Conservation (phyloP, 2,329 filamentous ascomycete genomes). For the Pleurostoma richardsiae region DNA sequence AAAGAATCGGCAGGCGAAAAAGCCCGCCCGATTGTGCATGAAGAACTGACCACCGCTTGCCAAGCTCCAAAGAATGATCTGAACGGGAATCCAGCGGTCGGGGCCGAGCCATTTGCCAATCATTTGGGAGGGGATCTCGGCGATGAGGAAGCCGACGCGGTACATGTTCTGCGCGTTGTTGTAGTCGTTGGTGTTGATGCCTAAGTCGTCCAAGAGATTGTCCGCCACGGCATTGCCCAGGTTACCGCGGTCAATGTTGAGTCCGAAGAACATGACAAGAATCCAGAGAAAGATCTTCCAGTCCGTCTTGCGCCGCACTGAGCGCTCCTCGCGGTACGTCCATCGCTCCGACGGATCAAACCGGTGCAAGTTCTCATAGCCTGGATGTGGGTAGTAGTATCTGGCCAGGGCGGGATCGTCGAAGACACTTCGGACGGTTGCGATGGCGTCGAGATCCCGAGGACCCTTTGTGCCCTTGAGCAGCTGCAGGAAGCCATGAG, state of each 20-base stretch:
- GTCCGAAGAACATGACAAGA: slow-evolving; percentile 46
- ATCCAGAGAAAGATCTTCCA: slow-evolving; percentile 40
- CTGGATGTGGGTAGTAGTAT: slow-evolving; percentile 11
- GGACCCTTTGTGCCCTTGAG: neutral
- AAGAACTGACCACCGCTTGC: slow-evolving; percentile 15
- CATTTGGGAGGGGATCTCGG: slow-evolving; percentile 54
- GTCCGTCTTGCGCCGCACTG: slow-evolving; percentile 33
- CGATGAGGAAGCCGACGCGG: slow-evolving; percentile 42
- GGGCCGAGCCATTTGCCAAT: slow-evolving; percentile 39
- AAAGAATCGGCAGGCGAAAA: slow-evolving; percentile 14
- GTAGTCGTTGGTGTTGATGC: slow-evolving; percentile 28
- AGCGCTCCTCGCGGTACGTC: slow-evolving; percentile 27
- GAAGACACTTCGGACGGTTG: slow-evolving; percentile 10
- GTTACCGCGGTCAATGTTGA: slow-evolving; percentile 41
- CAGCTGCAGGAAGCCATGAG: neutral
- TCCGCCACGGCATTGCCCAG: slow-evolving; percentile 24
- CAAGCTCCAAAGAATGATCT: slow-evolving; percentile 16
- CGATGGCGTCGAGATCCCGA: slow-evolving; percentile 1
- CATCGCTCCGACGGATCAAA: slow-evolving; percentile 29
- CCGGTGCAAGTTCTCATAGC: slow-evolving; percentile 27
- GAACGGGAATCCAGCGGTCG: slow-evolving; percentile 19
- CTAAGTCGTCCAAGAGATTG: slow-evolving; percentile 19
- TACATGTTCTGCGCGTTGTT: slow-evolving; percentile 49
- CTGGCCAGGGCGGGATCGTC: slow-evolving; percentile 13
- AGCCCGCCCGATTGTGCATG: slow-evolving; percentile 11